Percentiles rank a stretch among this genome's conserved stretches.
Evolutionary conservation across 257 asterid genomes (phyloP).

Genomic region (Osmanthus fragrans): DNA sequence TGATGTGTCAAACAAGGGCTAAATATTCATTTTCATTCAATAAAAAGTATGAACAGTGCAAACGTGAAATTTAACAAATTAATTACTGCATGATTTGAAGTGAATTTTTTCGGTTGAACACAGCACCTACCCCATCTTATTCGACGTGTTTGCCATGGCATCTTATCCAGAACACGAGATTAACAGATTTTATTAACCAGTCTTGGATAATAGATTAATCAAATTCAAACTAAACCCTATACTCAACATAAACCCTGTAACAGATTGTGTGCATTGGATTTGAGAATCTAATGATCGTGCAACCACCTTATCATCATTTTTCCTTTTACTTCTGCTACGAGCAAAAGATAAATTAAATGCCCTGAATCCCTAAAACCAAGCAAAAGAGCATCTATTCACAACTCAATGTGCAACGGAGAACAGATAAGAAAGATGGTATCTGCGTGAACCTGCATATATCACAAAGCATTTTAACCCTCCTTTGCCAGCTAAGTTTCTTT

Average conservation of each 20-base stretch:
- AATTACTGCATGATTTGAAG: neutral
- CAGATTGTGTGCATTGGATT: neutral
- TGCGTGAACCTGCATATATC: slow-evolving; percentile 80
- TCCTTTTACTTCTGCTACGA: neutral
- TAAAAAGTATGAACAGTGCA: neutral
- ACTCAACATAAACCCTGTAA: neutral
- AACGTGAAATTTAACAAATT: neutral
- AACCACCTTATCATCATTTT: neutral
- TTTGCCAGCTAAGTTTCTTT: slow-evolving; percentile 88
- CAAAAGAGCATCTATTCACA: slow-evolving; percentile 9
- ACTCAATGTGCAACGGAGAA: neutral
- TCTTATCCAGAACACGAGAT: neutral
- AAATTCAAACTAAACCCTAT: neutral
- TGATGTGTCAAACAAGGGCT: too few species aligned
- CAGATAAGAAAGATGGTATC: slow-evolving; percentile 6
- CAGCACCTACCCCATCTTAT: neutral
- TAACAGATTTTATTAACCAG: neutral
- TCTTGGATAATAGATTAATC: neutral
- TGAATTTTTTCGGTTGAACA: neutral
- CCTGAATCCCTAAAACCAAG: neutral
- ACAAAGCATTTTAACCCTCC: slow-evolving; percentile 80
- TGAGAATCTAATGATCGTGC: neutral
- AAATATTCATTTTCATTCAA: neutral
- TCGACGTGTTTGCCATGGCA: neutral
- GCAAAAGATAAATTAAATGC: neutral